These are phyloP conservation scores for Dunaliella primolecta DNA, from an alignment of 139 green algal genomes.

Conservation along the genomic window DNA sequence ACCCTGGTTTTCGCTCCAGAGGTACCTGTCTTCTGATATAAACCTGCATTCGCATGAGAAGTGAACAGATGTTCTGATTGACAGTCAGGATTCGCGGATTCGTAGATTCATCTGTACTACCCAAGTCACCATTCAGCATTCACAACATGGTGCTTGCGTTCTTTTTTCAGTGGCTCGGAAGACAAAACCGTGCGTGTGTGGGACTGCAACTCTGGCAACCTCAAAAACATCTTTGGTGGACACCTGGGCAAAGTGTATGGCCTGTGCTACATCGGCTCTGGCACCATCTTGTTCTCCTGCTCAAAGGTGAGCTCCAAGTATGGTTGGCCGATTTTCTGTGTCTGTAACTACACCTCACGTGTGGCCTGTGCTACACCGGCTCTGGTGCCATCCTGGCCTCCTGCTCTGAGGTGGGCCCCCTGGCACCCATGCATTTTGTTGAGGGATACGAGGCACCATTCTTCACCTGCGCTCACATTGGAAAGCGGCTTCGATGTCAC, in stretches of 20 bases:
- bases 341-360: too few species aligned
- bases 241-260: slow-evolving; percentile 35
- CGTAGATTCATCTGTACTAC: not conserved
- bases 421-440: too few species aligned
- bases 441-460: too few species aligned
- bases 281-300: slow-evolving; percentile 44
- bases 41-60: not conserved
- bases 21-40: not conserved
- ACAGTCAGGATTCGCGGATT: not conserved
- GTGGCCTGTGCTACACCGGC: slow-evolving; percentile 34
- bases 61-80: not conserved
- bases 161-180: slow-evolving; percentile 29
- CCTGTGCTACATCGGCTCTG: slow-evolving; percentile 35
- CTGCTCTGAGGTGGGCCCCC: slow-evolving; percentile 31
- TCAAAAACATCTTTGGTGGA: slow-evolving; percentile 43
- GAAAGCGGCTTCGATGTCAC: too few species aligned
- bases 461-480: too few species aligned
- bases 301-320: slow-evolving; percentile 38
- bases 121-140: not conserved
- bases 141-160: not conserved
- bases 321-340: too few species aligned
- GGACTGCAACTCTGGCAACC: slow-evolving; percentile 30
- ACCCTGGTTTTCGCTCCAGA: too few species aligned
- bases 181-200: slow-evolving; percentile 46
- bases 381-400: slow-evolving; percentile 43